Conservation (phyloP, 177 flowering plant genomes). For the Vitis hybrid region DNA sequence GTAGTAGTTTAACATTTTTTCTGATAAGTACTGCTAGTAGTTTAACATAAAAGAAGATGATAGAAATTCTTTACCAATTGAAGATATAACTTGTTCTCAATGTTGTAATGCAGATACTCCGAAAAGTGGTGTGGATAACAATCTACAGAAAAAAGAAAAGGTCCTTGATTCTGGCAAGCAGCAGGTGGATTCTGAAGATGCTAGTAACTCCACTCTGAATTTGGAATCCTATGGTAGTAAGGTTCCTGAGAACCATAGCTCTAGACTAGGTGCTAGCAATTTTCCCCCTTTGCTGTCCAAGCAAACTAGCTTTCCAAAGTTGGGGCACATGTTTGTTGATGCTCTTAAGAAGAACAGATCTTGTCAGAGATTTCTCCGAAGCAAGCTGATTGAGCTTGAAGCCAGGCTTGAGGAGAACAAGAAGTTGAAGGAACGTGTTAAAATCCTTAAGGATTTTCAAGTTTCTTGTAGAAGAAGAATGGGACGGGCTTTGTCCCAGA, state of each 20-base stretch:
- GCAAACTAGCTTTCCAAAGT: constrained; percentile 47
- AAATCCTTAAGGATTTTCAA: constrained; percentile 71
- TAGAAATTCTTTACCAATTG: too few species aligned
- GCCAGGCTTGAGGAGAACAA: constrained; percentile 74
- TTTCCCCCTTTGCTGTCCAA: constrained; percentile 22
- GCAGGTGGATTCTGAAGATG: constrained; percentile 30
- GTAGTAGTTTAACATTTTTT: too few species aligned
- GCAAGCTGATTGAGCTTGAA: constrained; percentile 68
- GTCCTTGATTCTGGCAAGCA: constrained; percentile 22
- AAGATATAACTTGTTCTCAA: background rate
- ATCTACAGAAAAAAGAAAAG: constrained; percentile 23
- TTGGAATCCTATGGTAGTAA: constrained; percentile 16
- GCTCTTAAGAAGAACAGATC: constrained; percentile 87
- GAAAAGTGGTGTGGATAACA: constrained; percentile 15
- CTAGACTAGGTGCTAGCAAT: constrained; percentile 23
- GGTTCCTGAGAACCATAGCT: constrained; percentile 19
- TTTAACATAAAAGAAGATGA: too few species aligned
- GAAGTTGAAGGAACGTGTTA: constrained; percentile 52
- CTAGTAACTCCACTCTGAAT: constrained; percentile 13
- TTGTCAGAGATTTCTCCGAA: constrained; percentile 69
- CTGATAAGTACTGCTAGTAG: too few species aligned
- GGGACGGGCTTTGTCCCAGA: constrained; percentile 54
- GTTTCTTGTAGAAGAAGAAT: constrained; percentile 52
- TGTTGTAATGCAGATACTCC: constrained; percentile 29
- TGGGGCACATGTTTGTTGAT: constrained; percentile 60